phyloP scores from a whole-genome alignment of 768 basidiomycete genomes.

The Boletus sensibilis region DNA sequence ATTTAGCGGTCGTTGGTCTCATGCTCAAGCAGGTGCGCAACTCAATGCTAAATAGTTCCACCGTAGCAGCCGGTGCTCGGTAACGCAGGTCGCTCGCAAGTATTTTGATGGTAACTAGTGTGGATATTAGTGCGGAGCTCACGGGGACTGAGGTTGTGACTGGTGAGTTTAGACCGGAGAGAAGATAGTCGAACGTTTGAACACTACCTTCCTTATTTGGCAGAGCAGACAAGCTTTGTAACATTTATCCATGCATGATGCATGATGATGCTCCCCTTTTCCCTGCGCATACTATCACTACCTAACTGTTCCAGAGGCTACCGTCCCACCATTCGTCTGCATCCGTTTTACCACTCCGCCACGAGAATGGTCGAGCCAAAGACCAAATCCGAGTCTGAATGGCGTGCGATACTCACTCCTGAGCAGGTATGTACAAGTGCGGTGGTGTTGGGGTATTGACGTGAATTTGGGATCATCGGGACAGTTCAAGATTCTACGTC shows the following conservation, averaged over 20 bases:
- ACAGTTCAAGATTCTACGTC: conserved; percentile 80
- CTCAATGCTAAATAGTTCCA: too few species aligned
- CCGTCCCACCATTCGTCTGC: not conserved
- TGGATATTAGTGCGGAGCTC: too few species aligned
- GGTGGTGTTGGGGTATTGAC: not conserved
- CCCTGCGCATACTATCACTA: not conserved
- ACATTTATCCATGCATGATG: not conserved
- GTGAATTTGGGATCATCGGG: not conserved
- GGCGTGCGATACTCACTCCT: conserved; percentile 75
- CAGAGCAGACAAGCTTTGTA: not conserved
- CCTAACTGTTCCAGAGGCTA: not conserved
- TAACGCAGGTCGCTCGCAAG: too few species aligned
- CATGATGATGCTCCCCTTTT: not conserved
- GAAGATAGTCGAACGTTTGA: not conserved
- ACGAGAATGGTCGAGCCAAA: conserved; percentile 21
- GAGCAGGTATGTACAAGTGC: conserved; percentile 62
- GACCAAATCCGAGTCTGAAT: conserved; percentile 70
- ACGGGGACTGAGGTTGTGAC: too few species aligned
- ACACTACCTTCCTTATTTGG: conserved; percentile 12
- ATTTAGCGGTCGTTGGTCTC: too few species aligned
- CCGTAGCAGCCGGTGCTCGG: too few species aligned
- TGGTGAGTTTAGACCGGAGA: too few species aligned
- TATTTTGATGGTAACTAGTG: too few species aligned
- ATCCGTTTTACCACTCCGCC: conserved; percentile 3
- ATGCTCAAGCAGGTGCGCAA: too few species aligned